These are phyloP conservation scores for Coniochaeta prunicola DNA, from an alignment of 2,329 filamentous ascomycete genomes.

Conservation along the genomic window DNA sequence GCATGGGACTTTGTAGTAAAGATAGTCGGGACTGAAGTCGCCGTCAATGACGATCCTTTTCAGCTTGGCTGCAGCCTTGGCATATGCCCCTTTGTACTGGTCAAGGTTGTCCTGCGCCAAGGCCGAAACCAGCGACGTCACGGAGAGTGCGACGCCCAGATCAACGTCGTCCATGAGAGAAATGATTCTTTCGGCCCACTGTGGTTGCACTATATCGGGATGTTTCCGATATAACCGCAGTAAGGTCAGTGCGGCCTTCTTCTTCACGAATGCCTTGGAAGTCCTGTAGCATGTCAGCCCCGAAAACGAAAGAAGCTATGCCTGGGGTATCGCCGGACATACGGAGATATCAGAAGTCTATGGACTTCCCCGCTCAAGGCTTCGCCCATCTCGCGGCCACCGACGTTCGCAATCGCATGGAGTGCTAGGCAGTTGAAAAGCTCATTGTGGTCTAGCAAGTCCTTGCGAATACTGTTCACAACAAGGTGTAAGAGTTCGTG, in stretches of 20 bases:
- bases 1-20: constrained; percentile 99
- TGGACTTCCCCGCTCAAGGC: constrained; percentile 89
- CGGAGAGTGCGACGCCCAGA: constrained; percentile 87
- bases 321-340: constrained; percentile 30
- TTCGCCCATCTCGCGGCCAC: constrained; percentile 94
- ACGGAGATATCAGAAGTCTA: constrained; percentile 89
- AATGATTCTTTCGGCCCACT: constrained; percentile 97
- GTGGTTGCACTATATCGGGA: constrained; percentile 85
- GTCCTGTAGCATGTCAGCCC: constrained; percentile 26
- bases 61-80: constrained; percentile 82
- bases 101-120: constrained; percentile 91
- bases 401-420: constrained; percentile 97
- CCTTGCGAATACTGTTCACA: constrained; percentile 97
- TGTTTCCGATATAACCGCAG: constrained; percentile 92
- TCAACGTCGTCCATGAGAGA: constrained; percentile 97
- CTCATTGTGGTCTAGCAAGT: constrained; percentile 90
- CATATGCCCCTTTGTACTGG: constrained; percentile 87
- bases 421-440: constrained; percentile 94
- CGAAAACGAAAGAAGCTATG: neutral
- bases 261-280: constrained; percentile 97
- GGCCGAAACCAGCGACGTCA: constrained; percentile 92
- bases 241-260: constrained; percentile 92
- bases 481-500: constrained; percentile 94
- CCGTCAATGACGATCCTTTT: constrained; percentile 88
- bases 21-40: constrained; percentile 83